Percentiles rank a stretch among this genome's conserved stretches.
Evolutionary conservation across 2,329 filamentous ascomycete species (phyloP).

Genomic region (Penicillium sp.): DNA sequence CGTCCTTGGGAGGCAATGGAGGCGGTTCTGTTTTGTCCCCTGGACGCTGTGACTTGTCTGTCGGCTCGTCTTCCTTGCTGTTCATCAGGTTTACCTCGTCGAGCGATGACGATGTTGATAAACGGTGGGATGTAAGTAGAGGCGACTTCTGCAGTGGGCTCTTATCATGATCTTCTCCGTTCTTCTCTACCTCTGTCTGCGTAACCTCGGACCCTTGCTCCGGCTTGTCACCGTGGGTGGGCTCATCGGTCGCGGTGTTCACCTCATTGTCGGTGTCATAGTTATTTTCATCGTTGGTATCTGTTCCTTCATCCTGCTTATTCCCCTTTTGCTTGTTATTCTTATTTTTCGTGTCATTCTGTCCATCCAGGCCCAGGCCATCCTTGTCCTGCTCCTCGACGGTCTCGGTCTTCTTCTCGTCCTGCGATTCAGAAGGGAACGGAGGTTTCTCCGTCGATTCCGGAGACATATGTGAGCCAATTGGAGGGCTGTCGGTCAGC

Average conservation of each 20-base stretch:
- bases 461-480: slow-evolving; percentile 32
- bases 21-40: slow-evolving; percentile 24
- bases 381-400: background rate
- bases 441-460: slow-evolving; percentile 28
- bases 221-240: slow-evolving; percentile 14
- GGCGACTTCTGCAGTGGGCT: slow-evolving; percentile 44
- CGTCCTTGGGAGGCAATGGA: slow-evolving; percentile 29
- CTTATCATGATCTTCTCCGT: slow-evolving; percentile 26
- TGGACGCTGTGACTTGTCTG: slow-evolving; percentile 19
- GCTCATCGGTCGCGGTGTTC: slow-evolving; percentile 16
- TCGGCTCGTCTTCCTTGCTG: slow-evolving; percentile 47
- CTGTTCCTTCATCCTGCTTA: slow-evolving; percentile 3
- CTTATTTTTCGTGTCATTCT: slow-evolving; percentile 11
- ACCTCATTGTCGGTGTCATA: slow-evolving; percentile 11
- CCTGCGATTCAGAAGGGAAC: slow-evolving; percentile 23
- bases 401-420: slow-evolving; percentile 17
- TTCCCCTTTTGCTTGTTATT: slow-evolving; percentile 5
- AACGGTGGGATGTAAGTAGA: slow-evolving; percentile 44
- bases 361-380: slow-evolving; percentile 3
- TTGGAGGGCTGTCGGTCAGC: slow-evolving; percentile 43
- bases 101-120: slow-evolving; percentile 49
- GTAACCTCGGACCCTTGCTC: slow-evolving; percentile 8
- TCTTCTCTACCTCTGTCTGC: slow-evolving; percentile 2
- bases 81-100: slow-evolving; percentile 57
- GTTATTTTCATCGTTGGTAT: slow-evolving; percentile 10